These are phyloP conservation scores for Apostasia shenzhenica DNA, from an alignment of 106 monocot genomes.

Conservation along the genomic window DNA sequence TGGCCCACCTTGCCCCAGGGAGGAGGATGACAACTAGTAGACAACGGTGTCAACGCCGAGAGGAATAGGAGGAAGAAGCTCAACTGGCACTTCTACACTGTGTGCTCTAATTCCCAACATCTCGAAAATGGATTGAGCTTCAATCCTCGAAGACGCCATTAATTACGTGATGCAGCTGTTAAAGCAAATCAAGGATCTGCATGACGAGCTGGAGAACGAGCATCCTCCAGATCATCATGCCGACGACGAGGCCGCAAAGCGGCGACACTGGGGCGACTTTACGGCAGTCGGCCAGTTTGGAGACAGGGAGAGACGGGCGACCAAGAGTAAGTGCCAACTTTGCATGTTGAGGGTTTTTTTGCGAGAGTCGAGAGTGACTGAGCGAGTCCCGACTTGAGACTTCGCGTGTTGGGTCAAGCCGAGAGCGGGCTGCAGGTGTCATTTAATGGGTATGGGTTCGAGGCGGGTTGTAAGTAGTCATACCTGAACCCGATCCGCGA, in stretches of 20 bases:
- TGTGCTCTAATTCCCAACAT: conserved; percentile 87
- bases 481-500: too few relatives aligned
- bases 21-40: conserved; percentile 51
- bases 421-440: too few relatives aligned
- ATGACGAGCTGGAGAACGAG: conserved; percentile 57
- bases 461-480: too few relatives aligned
- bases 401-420: too few relatives aligned
- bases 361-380: too few relatives aligned
- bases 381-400: too few relatives aligned
- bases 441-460: too few relatives aligned
- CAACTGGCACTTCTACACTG: conserved; percentile 66
- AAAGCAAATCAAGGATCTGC: conserved; percentile 50
- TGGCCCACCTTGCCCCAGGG: conserved; percentile 9
- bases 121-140: conserved; percentile 88
- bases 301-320: too few relatives aligned
- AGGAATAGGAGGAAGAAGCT: conserved; percentile 93
- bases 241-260: conserved; percentile 21
- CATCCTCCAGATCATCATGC: background rate
- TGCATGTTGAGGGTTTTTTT: too few relatives aligned
- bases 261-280: too few relatives aligned
- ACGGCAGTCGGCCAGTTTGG: too few relatives aligned
- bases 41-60: conserved; percentile 52
- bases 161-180: conserved; percentile 63
- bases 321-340: too few relatives aligned
- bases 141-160: conserved; percentile 72